These are phyloP conservation scores for Candida rishiriensis DNA, from an alignment of 805 yeast genomes.

Conservation along the genomic window DNA sequence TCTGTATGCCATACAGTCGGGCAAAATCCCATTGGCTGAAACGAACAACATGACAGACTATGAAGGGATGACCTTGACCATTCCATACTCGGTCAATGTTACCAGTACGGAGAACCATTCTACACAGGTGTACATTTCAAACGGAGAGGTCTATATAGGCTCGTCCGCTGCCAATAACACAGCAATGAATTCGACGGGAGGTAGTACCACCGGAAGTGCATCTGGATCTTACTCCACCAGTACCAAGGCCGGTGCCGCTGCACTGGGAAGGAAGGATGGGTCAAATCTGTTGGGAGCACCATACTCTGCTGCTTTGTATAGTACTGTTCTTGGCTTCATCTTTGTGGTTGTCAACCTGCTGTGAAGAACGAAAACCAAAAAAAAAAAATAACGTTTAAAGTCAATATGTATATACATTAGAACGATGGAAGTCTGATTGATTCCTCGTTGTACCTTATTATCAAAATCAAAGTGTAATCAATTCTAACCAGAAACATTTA, in stretches of 20 bases:
- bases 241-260: background rate
- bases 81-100: slow-evolving; percentile 12
- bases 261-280: background rate
- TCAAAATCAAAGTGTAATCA: no score
- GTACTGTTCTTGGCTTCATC: no score
- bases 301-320: no score
- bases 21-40: slow-evolving; percentile 30
- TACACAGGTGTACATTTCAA: slow-evolving; percentile 21
- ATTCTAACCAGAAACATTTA: no score
- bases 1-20: slow-evolving; percentile 21
- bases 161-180: slow-evolving; percentile 1
- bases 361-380: no score
- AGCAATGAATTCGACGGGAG: background rate
- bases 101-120: slow-evolving; percentile 12
- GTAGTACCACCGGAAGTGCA: background rate
- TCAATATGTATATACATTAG: no score
- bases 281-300: no score
- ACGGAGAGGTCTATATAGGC: slow-evolving; percentile 27
- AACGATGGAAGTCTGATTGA: no score
- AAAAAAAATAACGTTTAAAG: no score
- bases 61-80: slow-evolving; percentile 23
- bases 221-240: slow-evolving; percentile 10
- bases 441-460: background rate
- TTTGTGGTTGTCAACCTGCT: no score
- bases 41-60: slow-evolving; percentile 21